phyloP scores from a whole-genome alignment of 1,284 basidiomycete species.

The Cryptococcus hybrid region DNA sequence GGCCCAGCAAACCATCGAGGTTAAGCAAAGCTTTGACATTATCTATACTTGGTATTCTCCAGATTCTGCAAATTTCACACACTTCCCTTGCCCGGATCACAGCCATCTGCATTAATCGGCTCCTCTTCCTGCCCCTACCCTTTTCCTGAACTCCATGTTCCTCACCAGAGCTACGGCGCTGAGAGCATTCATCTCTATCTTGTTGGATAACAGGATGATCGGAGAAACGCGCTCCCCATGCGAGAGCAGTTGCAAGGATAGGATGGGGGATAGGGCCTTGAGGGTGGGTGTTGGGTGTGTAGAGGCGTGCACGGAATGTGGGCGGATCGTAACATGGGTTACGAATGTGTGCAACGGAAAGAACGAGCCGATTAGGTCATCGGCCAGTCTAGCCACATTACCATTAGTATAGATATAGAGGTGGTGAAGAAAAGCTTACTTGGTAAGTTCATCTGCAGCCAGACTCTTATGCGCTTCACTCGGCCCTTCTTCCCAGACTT shows the following conservation, averaged over 20 bases:
- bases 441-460: constrained; percentile 20
- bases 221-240: constrained; percentile 89
- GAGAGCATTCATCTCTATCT: constrained; percentile 61
- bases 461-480: constrained; percentile 29
- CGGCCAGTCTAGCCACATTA: constrained; percentile 62
- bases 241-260: constrained; percentile 80
- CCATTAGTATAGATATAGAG: neutral
- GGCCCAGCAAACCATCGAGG: constrained; percentile 34
- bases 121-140: constrained; percentile 52
- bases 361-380: constrained; percentile 78
- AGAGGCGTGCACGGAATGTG: constrained; percentile 62
- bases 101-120: constrained; percentile 70
- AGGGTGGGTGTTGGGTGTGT: constrained; percentile 30
- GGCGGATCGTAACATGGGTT: constrained; percentile 74
- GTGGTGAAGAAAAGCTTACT: constrained; percentile 16
- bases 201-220: constrained; percentile 76
- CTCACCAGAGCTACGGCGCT: too few relatives aligned
- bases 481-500: constrained; percentile 36
- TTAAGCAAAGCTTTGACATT: constrained; percentile 58
- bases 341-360: constrained; percentile 75
- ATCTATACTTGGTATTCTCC: constrained; percentile 71
- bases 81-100: constrained; percentile 76
- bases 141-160: too few relatives aligned
- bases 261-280: constrained; percentile 62
- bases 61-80: constrained; percentile 78